Evolutionary conservation across 2,329 filamentous ascomycete species (phyloP).

Genomic region (Fusarium napiforme): DNA sequence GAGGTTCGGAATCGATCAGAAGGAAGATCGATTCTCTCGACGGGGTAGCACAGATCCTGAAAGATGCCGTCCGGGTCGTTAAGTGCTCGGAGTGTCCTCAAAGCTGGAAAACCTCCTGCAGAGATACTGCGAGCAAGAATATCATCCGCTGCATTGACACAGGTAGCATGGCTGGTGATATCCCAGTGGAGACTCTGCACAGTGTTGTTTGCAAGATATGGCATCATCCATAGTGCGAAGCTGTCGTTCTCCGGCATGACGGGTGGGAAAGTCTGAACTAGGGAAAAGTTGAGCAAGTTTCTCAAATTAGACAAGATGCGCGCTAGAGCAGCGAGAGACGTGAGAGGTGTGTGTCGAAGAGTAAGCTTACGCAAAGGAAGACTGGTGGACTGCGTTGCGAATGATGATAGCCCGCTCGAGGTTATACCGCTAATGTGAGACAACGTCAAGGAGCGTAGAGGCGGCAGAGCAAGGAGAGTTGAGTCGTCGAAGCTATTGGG

Average conservation of each 20-base stretch:
- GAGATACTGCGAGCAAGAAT: conserved; percentile 73
- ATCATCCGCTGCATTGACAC: conserved; percentile 63
- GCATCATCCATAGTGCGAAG: conserved; percentile 69
- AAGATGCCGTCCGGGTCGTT: conserved; percentile 76
- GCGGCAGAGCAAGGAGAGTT: conserved; percentile 65
- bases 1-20: conserved; percentile 57
- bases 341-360: conserved; percentile 66
- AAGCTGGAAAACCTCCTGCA: conserved; percentile 69
- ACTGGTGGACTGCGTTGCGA: conserved; percentile 62
- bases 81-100: conserved; percentile 70
- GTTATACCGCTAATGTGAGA: conserved; percentile 67
- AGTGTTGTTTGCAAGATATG: conserved; percentile 68
- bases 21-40: conserved; percentile 63
- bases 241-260: conserved; percentile 65
- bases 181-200: conserved; percentile 72
- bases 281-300: conserved; percentile 59
- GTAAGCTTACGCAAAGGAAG: conserved; percentile 60
- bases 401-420: conserved; percentile 65
- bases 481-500: conserved; percentile 66
- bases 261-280: conserved; percentile 67
- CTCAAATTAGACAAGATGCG: conserved; percentile 68
- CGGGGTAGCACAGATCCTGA: conserved; percentile 74
- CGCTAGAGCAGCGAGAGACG: conserved; percentile 66
- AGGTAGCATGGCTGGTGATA: conserved; percentile 62
- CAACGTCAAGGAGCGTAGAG: conserved; percentile 65